These are phyloP conservation scores for Collybia mongolica DNA, from an alignment of 768 basidiomycete genomes.

Conservation along the genomic window DNA sequence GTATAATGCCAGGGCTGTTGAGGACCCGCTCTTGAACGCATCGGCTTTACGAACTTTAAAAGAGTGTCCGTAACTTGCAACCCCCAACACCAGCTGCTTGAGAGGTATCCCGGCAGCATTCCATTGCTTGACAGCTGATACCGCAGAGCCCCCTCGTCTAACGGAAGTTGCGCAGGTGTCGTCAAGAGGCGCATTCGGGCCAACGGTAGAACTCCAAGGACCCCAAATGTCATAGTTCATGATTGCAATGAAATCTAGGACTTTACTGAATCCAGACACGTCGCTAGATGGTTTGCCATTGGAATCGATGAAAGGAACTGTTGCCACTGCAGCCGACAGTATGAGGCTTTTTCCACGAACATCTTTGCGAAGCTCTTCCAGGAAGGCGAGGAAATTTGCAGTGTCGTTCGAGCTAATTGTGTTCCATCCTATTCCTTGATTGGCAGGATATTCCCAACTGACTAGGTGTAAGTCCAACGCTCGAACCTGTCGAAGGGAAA, in stretches of 20 bases:
- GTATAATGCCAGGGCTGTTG: slow-evolving; percentile 40
- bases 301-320: slow-evolving; percentile 37
- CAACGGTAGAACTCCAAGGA: slow-evolving; percentile 60
- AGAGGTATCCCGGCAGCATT: slow-evolving; percentile 72
- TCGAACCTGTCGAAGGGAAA: background rate
- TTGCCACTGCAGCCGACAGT: slow-evolving; percentile 47
- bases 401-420: slow-evolving; percentile 59
- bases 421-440: slow-evolving; percentile 74
- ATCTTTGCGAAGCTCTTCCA: slow-evolving; percentile 65
- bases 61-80: slow-evolving; percentile 82
- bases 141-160: slow-evolving; percentile 72
- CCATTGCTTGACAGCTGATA: slow-evolving; percentile 73
- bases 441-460: slow-evolving; percentile 88
- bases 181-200: slow-evolving; percentile 87
- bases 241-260: slow-evolving; percentile 51
- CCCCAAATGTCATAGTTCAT: slow-evolving; percentile 80
- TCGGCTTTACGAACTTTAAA: slow-evolving; percentile 48
- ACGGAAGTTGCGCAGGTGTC: slow-evolving; percentile 66
- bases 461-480: background rate
- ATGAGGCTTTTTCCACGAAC: slow-evolving; percentile 54
- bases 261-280: slow-evolving; percentile 70
- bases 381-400: slow-evolving; percentile 76
- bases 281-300: slow-evolving; percentile 59
- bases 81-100: slow-evolving; percentile 70
- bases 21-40: slow-evolving; percentile 43